Conservation (phyloP, 1,284 basidiomycete species). For the Boletus hoseneyae region DNA sequence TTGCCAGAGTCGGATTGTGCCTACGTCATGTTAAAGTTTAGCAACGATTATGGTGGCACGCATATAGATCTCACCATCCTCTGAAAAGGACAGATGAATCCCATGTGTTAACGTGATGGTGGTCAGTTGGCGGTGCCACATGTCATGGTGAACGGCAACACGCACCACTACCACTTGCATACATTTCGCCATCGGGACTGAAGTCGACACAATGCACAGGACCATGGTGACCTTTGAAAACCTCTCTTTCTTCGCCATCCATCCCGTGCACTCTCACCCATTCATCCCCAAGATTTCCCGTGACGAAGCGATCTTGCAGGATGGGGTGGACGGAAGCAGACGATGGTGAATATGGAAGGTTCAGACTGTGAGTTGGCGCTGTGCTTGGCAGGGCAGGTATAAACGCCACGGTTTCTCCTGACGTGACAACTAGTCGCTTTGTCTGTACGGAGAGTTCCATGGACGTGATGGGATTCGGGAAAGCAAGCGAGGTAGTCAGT, state of each 20-base stretch:
- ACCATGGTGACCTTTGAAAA: constrained; percentile 97
- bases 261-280: constrained; percentile 96
- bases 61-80: constrained; percentile 59
- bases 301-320: constrained; percentile 86
- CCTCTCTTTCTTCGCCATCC: constrained; percentile 85
- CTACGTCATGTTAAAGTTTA: constrained; percentile 36
- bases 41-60: neutral
- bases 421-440: constrained; percentile 84
- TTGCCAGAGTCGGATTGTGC: constrained; percentile 96
- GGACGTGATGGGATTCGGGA: constrained; percentile 82
- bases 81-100: constrained; percentile 36
- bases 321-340: constrained; percentile 93
- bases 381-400: constrained; percentile 64
- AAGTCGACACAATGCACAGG: constrained; percentile 94
- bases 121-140: constrained; percentile 8
- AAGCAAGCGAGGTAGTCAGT: constrained; percentile 68
- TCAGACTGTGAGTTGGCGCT: constrained; percentile 60
- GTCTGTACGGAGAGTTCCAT: constrained; percentile 91
- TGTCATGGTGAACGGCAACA: constrained; percentile 21
- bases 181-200: constrained; percentile 98
- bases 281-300: constrained; percentile 87
- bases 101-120: constrained; percentile 4
- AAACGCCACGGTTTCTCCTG: constrained; percentile 90
- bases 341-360: constrained; percentile 80
- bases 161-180: constrained; percentile 92